Evolutionary conservation across 495 filamentous ascomycete species (phyloP).

Genomic region (Lasiosphaeria miniovina): DNA sequence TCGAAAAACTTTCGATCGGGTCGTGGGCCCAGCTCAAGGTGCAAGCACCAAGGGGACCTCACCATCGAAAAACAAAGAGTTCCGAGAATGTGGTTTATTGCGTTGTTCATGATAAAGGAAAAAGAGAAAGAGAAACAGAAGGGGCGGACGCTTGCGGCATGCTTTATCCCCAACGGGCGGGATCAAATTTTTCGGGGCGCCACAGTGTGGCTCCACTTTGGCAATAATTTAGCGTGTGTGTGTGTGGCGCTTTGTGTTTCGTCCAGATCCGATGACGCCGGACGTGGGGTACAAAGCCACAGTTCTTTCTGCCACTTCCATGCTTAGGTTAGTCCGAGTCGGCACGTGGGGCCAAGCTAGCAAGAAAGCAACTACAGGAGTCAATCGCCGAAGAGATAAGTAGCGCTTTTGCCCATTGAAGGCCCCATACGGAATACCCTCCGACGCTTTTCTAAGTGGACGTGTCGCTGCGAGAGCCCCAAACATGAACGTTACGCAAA

Average conservation of each 20-base stretch:
- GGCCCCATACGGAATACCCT: no score
- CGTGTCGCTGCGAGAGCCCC: background rate
- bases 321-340: background rate
- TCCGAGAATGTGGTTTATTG: slow-evolving; percentile 52
- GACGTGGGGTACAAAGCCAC: background rate
- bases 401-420: background rate
- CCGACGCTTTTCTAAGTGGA: background rate
- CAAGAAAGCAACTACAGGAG: background rate
- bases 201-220: slow-evolving; percentile 5
- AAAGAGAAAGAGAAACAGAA: slow-evolving; percentile 32
- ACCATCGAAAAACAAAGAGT: slow-evolving; percentile 36
- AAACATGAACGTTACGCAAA: slow-evolving; percentile 27
- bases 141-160: slow-evolving; percentile 11
- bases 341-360: background rate
- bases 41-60: slow-evolving; percentile 33
- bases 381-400: background rate
- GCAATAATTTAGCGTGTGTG: no score
- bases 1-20: slow-evolving; percentile 41
- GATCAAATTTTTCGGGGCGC: background rate
- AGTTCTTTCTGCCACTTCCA: background rate
- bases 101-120: slow-evolving; percentile 52
- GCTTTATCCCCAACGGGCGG: background rate
- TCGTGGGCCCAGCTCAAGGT: slow-evolving; percentile 41
- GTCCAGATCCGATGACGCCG: background rate
- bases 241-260: no score